Percentiles rank a stretch among this genome's conserved stretches.
phyloP scores from a whole-genome alignment of 306 rosid genomes.

The Pyrus pyrifolia region DNA sequence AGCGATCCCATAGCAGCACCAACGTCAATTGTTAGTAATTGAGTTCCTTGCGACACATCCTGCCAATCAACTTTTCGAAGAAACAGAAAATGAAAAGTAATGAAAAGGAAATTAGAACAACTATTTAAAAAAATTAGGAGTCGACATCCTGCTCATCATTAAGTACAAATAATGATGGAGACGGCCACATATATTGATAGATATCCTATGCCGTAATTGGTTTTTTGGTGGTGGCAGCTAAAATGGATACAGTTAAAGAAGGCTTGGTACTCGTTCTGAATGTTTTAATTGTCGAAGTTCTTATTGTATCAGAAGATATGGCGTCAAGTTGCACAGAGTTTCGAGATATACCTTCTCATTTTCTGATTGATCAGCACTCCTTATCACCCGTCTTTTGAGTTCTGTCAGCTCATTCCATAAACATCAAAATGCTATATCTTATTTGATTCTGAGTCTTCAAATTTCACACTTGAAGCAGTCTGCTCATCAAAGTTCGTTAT shows the following conservation, averaged over 20 bases:
- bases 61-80: conserved; percentile 18
- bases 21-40: conserved; percentile 75
- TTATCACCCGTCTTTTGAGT: conserved; percentile 76
- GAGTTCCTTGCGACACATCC: conserved; percentile 99
- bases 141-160: neutral
- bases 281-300: neutral
- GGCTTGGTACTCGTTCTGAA: neutral
- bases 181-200: neutral
- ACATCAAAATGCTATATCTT: conserved; percentile 77
- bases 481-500: conserved; percentile 35
- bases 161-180: neutral
- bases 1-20: conserved; percentile 63
- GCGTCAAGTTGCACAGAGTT: neutral
- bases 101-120: neutral
- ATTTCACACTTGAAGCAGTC: conserved; percentile 38
- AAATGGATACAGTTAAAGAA: neutral
- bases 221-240: neutral
- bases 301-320: neutral
- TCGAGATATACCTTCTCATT: conserved; percentile 48
- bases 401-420: conserved; percentile 72
- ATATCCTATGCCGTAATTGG: neutral
- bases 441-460: conserved; percentile 44
- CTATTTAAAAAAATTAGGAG: no score
- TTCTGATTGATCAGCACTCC: conserved; percentile 67
- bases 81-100: neutral